These are phyloP conservation scores for Phaeotremella fagi DNA, from an alignment of 768 basidiomycete species.

Conservation along the genomic window DNA sequence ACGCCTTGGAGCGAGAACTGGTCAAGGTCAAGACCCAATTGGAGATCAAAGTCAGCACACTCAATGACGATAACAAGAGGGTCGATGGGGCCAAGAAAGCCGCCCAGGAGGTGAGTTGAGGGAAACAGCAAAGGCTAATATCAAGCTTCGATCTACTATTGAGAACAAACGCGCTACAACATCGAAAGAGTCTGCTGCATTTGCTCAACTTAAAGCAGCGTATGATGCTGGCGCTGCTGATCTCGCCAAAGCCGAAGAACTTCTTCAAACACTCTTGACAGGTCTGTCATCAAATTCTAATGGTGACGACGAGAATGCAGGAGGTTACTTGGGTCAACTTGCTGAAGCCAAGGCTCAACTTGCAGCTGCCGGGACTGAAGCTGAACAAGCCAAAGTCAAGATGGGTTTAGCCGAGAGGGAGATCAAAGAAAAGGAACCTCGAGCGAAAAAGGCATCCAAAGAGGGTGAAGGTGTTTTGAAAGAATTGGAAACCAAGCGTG, in stretches of 20 bases:
- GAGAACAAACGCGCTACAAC: constrained; percentile 62
- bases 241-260: constrained; percentile 73
- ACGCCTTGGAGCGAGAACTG: constrained; percentile 69
- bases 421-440: constrained; percentile 65
- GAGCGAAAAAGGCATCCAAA: constrained; percentile 76
- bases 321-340: constrained; percentile 95
- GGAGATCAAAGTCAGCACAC: constrained; percentile 69
- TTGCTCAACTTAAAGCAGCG: constrained; percentile 63
- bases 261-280: constrained; percentile 90
- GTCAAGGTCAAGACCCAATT: constrained; percentile 79
- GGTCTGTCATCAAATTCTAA: constrained; percentile 65
- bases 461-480: constrained; percentile 74
- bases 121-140: constrained; percentile 5
- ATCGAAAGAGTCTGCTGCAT: constrained; percentile 55
- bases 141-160: constrained; percentile 59
- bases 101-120: constrained; percentile 57
- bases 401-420: constrained; percentile 75
- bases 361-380: constrained; percentile 73
- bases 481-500: constrained; percentile 55
- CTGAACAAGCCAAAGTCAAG: constrained; percentile 72
- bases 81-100: constrained; percentile 57
- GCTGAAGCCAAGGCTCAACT: constrained; percentile 72
- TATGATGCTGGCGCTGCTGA: constrained; percentile 61
- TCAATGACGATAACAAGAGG: constrained; percentile 71
- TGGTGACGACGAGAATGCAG: constrained; percentile 62